Conservation (phyloP, 2,329 filamentous ascomycete genomes). For the Talaromyces islandicus region DNA sequence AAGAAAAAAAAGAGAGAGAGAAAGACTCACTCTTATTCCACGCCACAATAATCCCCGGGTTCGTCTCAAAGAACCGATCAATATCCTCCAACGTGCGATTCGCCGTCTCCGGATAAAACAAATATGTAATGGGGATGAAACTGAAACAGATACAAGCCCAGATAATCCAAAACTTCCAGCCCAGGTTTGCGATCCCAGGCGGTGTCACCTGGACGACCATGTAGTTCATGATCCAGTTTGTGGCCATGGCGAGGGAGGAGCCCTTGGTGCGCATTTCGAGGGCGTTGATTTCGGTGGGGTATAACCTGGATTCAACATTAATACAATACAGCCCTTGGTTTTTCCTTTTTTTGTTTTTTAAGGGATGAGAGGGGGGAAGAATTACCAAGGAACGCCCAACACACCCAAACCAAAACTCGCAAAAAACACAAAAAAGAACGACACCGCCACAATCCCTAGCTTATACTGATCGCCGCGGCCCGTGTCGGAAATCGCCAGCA, state of each 20-base stretch:
- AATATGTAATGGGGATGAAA: conserved; percentile 19
- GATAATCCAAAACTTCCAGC: conserved; percentile 20
- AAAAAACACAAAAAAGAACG: conserved; percentile 39
- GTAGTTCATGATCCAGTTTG: conserved; percentile 21
- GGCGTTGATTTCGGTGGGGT: conserved; percentile 19
- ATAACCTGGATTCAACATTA: conserved; percentile 15
- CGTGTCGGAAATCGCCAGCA: conserved; percentile 27
- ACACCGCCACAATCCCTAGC: conserved; percentile 39
- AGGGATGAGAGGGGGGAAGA: too few species aligned
- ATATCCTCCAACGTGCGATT: conserved; percentile 11
- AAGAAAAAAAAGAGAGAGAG: neutral
- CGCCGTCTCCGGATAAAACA: conserved; percentile 18
- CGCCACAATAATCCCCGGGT: conserved; percentile 16
- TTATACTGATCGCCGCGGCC: conserved; percentile 31
- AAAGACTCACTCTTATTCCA: conserved; percentile 15
- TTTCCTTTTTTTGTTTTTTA: too few species aligned
- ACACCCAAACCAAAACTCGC: conserved; percentile 39
- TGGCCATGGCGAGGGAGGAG: conserved; percentile 13
- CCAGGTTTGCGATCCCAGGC: conserved; percentile 17
- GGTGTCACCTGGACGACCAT: conserved; percentile 17
- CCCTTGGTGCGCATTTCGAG: conserved; percentile 16
- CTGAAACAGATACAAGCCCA: conserved; percentile 20
- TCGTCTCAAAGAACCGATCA: conserved; percentile 15
- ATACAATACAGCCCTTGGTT: neutral
- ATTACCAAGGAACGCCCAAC: conserved; percentile 32